A percentile compares a stretch with the other conserved stretches of the same genome.
phyloP scores from a whole-genome alignment of 2,329 filamentous ascomycete species.

The Fusarium caatingaense region DNA sequence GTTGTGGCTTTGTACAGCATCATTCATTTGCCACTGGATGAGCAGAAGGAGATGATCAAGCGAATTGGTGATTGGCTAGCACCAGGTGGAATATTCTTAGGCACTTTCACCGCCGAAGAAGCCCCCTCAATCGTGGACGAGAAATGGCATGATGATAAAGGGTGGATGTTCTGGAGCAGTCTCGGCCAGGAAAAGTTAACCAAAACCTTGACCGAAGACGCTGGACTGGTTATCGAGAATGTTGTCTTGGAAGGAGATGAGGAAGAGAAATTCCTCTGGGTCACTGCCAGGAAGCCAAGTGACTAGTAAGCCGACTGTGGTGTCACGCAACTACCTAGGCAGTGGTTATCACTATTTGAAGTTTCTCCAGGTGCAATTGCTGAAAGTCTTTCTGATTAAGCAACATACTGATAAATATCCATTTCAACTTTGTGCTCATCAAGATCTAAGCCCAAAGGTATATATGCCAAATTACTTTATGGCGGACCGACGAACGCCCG shows the following conservation, averaged over 20 bases:
- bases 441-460: no score
- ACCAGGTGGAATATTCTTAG: constrained; percentile 11
- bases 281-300: neutral
- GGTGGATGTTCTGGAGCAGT: constrained; percentile 33
- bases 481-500: no score
- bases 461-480: no score
- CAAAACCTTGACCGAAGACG: neutral
- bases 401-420: no score
- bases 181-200: neutral
- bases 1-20: constrained; percentile 25
- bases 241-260: neutral
- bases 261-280: constrained; percentile 11
- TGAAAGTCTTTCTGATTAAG: no score
- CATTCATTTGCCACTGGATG: constrained; percentile 17
- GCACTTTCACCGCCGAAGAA: constrained; percentile 8
- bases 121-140: neutral
- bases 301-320: neutral
- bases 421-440: no score
- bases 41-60: constrained; percentile 17
- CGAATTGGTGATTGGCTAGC: constrained; percentile 10
- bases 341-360: no score
- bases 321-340: no score
- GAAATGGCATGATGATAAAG: constrained; percentile 14
- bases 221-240: neutral
- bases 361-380: no score